phyloP scores from a whole-genome alignment of 1,284 basidiomycete genomes.

The Ganoderma resinaceum region DNA sequence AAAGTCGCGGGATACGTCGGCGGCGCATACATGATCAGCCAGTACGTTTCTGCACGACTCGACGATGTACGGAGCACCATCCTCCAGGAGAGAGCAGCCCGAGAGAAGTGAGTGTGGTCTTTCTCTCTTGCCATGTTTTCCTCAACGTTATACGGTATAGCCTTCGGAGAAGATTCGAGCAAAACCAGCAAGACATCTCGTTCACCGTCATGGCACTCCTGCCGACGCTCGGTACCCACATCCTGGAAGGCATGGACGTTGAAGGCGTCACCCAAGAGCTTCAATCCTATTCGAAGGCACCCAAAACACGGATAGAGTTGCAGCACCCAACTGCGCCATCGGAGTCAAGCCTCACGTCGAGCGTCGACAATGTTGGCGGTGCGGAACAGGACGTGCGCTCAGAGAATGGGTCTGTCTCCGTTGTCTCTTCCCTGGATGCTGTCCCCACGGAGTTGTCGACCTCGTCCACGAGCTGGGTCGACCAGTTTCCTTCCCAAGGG shows the following conservation, averaged over 20 bases:
- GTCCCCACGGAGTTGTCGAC: constrained; percentile 41
- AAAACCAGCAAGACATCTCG: constrained; percentile 84
- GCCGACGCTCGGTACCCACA: constrained; percentile 76
- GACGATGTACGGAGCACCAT: constrained; percentile 76
- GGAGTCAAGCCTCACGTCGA: constrained; percentile 53
- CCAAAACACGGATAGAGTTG: constrained; percentile 23
- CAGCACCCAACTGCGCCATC: constrained; percentile 36
- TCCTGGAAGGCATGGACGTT: constrained; percentile 83
- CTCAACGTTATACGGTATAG: constrained; percentile 45
- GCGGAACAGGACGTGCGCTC: constrained; percentile 57
- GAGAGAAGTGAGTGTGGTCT: constrained; percentile 67
- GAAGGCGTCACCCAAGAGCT: constrained; percentile 81
- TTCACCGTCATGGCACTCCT: constrained; percentile 86
- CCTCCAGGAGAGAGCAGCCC: constrained; percentile 68
- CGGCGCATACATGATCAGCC: constrained; percentile 71
- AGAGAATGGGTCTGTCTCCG: constrained; percentile 53
- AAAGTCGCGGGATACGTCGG: constrained; percentile 58
- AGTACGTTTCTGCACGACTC: constrained; percentile 71
- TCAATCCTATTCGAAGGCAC: constrained; percentile 53
- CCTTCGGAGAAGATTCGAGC: constrained; percentile 78
- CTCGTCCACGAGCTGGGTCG: constrained; percentile 61
- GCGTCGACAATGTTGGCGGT: constrained; percentile 46
- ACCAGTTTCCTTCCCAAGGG: constrained; percentile 44
- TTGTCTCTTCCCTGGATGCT: constrained; percentile 44
- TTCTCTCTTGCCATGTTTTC: background rate